Conservation (phyloP, 23 red algal genomes). For the Agarophyton chilense region DNA sequence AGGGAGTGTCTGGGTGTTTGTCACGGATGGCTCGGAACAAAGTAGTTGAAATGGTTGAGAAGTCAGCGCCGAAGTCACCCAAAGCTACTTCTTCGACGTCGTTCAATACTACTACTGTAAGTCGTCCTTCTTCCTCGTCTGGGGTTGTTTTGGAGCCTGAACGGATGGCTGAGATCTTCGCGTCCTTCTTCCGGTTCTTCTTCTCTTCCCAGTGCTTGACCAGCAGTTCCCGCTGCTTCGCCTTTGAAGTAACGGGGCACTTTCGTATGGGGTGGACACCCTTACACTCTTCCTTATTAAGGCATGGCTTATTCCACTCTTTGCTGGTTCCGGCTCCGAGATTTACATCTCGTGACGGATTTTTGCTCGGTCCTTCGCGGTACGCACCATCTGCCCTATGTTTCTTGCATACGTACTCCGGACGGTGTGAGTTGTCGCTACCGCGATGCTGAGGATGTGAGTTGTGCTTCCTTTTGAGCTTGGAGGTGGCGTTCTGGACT, state of each 20-base stretch:
- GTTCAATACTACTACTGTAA: neutral
- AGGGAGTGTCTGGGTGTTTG: neutral
- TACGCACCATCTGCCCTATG: neutral
- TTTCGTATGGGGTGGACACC: conserved; percentile 3
- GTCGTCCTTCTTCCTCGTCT: conserved; percentile 8
- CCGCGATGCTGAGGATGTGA: neutral
- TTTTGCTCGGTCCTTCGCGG: neutral
- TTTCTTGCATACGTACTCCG: neutral
- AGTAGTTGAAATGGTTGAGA: neutral
- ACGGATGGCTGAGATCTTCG: neutral
- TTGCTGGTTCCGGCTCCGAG: neutral
- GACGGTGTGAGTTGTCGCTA: neutral
- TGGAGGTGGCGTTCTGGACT: neutral
- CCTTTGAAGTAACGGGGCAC: neutral
- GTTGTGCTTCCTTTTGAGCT: neutral
- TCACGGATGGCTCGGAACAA: neutral
- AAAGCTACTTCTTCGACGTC: neutral
- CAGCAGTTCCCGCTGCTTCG: neutral
- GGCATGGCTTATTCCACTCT: conserved; percentile 14
- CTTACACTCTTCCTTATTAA: conserved; percentile 2
- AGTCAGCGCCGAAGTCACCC: conserved; percentile 25
- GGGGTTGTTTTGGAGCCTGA: neutral
- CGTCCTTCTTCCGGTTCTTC: conserved; percentile 37
- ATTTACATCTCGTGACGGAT: too few relatives aligned
- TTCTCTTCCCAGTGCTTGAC: neutral